Evolutionary conservation across 495 filamentous ascomycete genomes (phyloP).

Genomic region (Tirmania nivea): DNA sequence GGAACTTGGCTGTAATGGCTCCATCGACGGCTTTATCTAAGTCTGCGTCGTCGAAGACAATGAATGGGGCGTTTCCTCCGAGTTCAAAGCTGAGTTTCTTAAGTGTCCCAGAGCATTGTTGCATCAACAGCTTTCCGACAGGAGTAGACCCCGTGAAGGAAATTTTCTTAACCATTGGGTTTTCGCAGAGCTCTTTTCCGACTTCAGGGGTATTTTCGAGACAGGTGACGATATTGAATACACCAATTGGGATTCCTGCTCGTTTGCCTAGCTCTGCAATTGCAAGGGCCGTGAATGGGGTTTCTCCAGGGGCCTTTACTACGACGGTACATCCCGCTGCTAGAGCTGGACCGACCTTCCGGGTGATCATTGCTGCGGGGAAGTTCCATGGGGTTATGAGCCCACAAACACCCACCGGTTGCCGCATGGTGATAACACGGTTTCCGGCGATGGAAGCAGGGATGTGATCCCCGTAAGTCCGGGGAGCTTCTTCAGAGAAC

Average conservation of each 20-base stretch:
- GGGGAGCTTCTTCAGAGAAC: conserved; percentile 56
- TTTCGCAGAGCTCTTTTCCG: conserved; percentile 48
- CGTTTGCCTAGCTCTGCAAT: conserved; percentile 61
- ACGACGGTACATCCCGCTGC: conserved; percentile 73
- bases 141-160: conserved; percentile 76
- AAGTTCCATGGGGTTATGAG: conserved; percentile 97
- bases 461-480: conserved; percentile 41
- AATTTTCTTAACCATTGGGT: conserved; percentile 54
- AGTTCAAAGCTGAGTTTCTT: conserved; percentile 79
- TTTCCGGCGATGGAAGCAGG: conserved; percentile 44
- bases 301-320: conserved; percentile 65
- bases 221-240: conserved; percentile 62
- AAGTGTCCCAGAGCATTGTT: conserved; percentile 54
- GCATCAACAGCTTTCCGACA: conserved; percentile 76
- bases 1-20: conserved; percentile 61
- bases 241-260: conserved; percentile 67
- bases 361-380: conserved; percentile 77
- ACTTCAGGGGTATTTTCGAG: conserved; percentile 49
- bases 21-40: conserved; percentile 55
- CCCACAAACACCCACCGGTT: conserved; percentile 84
- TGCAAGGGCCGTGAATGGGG: conserved; percentile 63
- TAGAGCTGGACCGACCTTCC: conserved; percentile 69
- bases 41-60: conserved; percentile 81
- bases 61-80: conserved; percentile 81
- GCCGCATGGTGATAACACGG: conserved; percentile 55